These are phyloP conservation scores for Schizophyllum amplum DNA, from an alignment of 1,284 basidiomycete species.

Conservation along the genomic window DNA sequence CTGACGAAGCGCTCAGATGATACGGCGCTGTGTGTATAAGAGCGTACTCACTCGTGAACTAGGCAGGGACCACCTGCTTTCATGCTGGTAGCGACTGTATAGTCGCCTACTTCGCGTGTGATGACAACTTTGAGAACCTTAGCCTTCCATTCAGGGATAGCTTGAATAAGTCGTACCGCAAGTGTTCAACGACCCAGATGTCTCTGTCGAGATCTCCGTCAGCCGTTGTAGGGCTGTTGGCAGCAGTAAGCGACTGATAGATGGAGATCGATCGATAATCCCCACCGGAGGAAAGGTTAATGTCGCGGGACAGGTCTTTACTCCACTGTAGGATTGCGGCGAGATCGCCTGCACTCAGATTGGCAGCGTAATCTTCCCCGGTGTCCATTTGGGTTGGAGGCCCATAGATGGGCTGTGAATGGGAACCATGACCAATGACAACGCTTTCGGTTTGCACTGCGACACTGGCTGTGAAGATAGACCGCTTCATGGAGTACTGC, in stretches of 20 bases:
- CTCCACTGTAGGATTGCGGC: conserved; percentile 62
- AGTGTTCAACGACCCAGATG: conserved; percentile 56
- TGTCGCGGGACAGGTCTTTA: conserved; percentile 64
- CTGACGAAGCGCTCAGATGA: conserved; percentile 22
- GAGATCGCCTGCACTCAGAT: conserved; percentile 47
- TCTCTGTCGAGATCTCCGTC: conserved; percentile 63
- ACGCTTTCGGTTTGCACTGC: conserved; percentile 55
- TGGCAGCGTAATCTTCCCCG: conserved; percentile 44
- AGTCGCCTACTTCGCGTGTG: conserved; percentile 59
- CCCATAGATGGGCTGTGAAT: conserved; percentile 24
- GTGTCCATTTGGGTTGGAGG: conserved; percentile 24
- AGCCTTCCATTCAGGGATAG: background rate
- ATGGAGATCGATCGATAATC: conserved; percentile 3
- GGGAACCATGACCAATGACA: conserved; percentile 24
- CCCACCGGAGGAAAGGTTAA: conserved; percentile 52
- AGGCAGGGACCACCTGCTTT: conserved; percentile 48
- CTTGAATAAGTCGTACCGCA: conserved; percentile 31
- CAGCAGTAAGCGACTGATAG: background rate
- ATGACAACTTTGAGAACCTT: conserved; percentile 37
- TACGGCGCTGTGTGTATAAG: background rate
- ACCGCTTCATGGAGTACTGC: conserved; percentile 40
- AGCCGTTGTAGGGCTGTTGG: conserved; percentile 48
- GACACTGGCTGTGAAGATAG: conserved; percentile 49
- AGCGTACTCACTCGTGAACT: conserved; percentile 50
- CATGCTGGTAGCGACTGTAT: conserved; percentile 61